phyloP scores from a whole-genome alignment of 441 rosid genomes.

The Melastoma candidum region DNA sequence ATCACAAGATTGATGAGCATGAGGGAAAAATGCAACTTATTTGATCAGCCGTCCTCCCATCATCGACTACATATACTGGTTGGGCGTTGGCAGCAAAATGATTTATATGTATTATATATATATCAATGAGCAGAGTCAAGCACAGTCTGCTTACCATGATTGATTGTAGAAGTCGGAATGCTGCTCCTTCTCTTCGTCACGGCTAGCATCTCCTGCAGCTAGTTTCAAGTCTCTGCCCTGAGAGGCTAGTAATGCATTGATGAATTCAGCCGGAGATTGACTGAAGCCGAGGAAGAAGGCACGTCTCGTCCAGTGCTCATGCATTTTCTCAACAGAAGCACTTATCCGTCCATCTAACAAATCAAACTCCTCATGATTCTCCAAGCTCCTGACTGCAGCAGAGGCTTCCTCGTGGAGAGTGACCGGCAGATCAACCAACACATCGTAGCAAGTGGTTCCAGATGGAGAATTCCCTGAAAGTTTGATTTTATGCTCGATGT shows the following conservation, averaged over 20 bases:
- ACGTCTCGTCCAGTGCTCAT: constrained; percentile 80
- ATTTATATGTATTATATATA: background rate
- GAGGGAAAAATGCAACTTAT: too few species aligned
- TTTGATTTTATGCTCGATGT: constrained; percentile 80
- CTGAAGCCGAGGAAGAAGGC: constrained; percentile 95
- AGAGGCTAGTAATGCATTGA: constrained; percentile 77
- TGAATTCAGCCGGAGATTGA: constrained; percentile 93
- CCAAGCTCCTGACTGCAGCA: constrained; percentile 65
- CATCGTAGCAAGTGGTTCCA: constrained; percentile 89
- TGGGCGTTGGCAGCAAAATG: constrained; percentile 1
- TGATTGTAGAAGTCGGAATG: constrained; percentile 88
- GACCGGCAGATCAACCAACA: constrained; percentile 77
- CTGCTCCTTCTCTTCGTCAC: constrained; percentile 79
- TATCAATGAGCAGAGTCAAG: constrained; percentile 1
- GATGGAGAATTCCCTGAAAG: constrained; percentile 79
- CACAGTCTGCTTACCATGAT: constrained; percentile 57
- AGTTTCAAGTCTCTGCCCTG: constrained; percentile 87
- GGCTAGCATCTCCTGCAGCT: constrained; percentile 74
- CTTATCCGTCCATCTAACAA: constrained; percentile 85
- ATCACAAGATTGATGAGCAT: too few species aligned
- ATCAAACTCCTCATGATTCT: constrained; percentile 86
- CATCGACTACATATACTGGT: background rate
- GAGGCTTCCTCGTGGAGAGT: constrained; percentile 84
- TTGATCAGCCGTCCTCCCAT: too few species aligned
- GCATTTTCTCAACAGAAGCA: constrained; percentile 78